Evolutionary conservation across 2,329 filamentous ascomycete genomes (phyloP).

Genomic region (Ascochyta clinopodiicola): DNA sequence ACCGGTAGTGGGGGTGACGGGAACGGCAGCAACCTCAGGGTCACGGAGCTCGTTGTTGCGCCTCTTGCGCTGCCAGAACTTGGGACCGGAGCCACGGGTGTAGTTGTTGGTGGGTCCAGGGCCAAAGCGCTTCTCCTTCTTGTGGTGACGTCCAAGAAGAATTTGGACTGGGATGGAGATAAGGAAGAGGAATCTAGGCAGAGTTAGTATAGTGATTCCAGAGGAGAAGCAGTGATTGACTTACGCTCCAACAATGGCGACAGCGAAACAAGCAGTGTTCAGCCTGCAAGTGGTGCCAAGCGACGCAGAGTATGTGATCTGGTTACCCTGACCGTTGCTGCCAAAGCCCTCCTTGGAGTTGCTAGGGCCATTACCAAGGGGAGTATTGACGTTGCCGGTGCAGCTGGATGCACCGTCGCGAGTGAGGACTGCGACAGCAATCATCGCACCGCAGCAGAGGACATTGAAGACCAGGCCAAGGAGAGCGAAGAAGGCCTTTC

Average conservation of each 20-base stretch:
- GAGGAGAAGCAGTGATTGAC: constrained; percentile 32
- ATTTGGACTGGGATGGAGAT: constrained; percentile 74
- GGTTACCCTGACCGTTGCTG: constrained; percentile 49
- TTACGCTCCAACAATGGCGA: constrained; percentile 79
- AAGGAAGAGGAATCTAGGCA: constrained; percentile 72
- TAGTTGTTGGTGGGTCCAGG: constrained; percentile 72
- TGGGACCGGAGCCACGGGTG: constrained; percentile 64
- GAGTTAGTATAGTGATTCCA: constrained; percentile 16
- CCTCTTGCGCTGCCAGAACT: constrained; percentile 53
- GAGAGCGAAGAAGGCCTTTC: constrained; percentile 72
- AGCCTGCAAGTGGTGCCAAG: constrained; percentile 73
- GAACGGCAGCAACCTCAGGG: constrained; percentile 47
- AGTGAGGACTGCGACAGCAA: constrained; percentile 81
- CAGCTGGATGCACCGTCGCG: constrained; percentile 73
- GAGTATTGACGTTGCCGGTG: constrained; percentile 65
- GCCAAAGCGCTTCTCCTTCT: constrained; percentile 75
- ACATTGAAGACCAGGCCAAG: constrained; percentile 78
- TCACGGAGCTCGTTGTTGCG: constrained; percentile 49
- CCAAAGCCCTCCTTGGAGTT: constrained; percentile 57
- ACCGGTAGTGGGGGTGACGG: constrained; percentile 16
- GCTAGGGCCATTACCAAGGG: constrained; percentile 72
- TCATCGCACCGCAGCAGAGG: constrained; percentile 76
- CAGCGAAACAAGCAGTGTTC: constrained; percentile 77
- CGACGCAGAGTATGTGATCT: constrained; percentile 53
- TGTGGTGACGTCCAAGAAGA: constrained; percentile 72